phyloP scores from a whole-genome alignment of 2,329 filamentous ascomycete species.

The Colletotrichum salicis region DNA sequence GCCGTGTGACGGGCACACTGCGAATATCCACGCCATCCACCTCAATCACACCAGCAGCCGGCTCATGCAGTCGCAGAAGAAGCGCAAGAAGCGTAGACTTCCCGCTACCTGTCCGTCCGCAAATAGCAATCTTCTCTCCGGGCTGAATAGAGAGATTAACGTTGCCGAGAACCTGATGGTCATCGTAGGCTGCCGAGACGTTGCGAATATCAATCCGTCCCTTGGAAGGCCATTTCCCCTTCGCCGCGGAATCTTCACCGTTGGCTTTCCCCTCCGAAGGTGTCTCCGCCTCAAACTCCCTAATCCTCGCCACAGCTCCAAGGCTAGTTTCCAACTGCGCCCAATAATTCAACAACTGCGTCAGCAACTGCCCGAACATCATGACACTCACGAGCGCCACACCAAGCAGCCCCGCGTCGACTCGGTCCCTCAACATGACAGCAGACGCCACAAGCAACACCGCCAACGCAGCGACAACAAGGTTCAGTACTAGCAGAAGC shows the following conservation, averaged over 20 bases:
- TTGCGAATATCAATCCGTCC: neutral
- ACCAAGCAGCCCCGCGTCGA: conserved; percentile 36
- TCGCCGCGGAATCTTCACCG: neutral
- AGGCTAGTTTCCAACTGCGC: conserved; percentile 45
- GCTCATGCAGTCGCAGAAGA: conserved; percentile 60
- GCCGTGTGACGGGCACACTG: conserved; percentile 36
- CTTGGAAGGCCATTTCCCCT: neutral
- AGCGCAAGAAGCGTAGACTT: conserved; percentile 52
- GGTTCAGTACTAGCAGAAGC: conserved; percentile 62
- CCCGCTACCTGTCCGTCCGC: conserved; percentile 55
- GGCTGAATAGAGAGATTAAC: conserved; percentile 44
- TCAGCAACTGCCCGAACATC: conserved; percentile 46
- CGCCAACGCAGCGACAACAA: conserved; percentile 58
- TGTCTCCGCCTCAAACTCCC: conserved; percentile 41
- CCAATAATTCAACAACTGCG: conserved; percentile 45
- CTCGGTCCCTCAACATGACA: conserved; percentile 41
- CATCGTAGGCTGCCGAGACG: conserved; percentile 17
- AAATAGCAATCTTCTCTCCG: conserved; percentile 52
- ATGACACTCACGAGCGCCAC: conserved; percentile 45
- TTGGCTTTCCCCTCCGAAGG: conserved; percentile 36
- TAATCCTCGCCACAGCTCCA: conserved; percentile 42
- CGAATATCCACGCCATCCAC: conserved; percentile 56
- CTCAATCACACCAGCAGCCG: conserved; percentile 51
- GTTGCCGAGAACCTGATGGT: conserved; percentile 40
- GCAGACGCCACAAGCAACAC: conserved; percentile 55